These are phyloP conservation scores for Boletellus deceptivus DNA, from an alignment of 1,284 basidiomycete species.

Conservation along the genomic window DNA sequence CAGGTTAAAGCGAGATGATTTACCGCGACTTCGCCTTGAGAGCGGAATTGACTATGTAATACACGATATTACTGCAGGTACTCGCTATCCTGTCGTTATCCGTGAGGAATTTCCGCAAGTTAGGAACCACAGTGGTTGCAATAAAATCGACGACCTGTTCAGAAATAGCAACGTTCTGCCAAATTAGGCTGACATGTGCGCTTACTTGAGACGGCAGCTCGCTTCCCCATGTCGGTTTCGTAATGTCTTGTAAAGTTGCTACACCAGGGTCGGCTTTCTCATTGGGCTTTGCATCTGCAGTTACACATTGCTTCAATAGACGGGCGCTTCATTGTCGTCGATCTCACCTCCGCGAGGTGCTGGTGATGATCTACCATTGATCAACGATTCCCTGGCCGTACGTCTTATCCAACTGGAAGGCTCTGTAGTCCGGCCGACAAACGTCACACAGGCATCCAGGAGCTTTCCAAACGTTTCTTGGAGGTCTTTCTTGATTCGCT, in stretches of 20 bases:
- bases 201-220: constrained; percentile 57
- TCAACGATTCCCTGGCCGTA: constrained; percentile 55
- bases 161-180: neutral
- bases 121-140: constrained; percentile 68
- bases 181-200: neutral
- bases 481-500: constrained; percentile 84
- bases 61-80: constrained; percentile 80
- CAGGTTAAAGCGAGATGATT: constrained; percentile 9
- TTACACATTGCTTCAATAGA: constrained; percentile 5
- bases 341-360: constrained; percentile 47
- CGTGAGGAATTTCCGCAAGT: constrained; percentile 75
- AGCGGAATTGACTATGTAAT: constrained; percentile 83
- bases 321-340: neutral
- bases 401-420: constrained; percentile 79
- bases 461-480: constrained; percentile 90
- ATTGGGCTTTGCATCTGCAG: constrained; percentile 45
- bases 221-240: constrained; percentile 39
- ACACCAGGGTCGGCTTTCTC: constrained; percentile 55
- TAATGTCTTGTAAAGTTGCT: constrained; percentile 42
- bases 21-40: constrained; percentile 73
- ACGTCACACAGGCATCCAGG: constrained; percentile 75
- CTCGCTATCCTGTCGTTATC: constrained; percentile 83
- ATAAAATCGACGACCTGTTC: constrained; percentile 74
- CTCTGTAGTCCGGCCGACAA: constrained; percentile 75
- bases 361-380: constrained; percentile 71